Conservation (phyloP, 2,329 filamentous ascomycete species). For the Magnaporthiopsis incrustans region DNA sequence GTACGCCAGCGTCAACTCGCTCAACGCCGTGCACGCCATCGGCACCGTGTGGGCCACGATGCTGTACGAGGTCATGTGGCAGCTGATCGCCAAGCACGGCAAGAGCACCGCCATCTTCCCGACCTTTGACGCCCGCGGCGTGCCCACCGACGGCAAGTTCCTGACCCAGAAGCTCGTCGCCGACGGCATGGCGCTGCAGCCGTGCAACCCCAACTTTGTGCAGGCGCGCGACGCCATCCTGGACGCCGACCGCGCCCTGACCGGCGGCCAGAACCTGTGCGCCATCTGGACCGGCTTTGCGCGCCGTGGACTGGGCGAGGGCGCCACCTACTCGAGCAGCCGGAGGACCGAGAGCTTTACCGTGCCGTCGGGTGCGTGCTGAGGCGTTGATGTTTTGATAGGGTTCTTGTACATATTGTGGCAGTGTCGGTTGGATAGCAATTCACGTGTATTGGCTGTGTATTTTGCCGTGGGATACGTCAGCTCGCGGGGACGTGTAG, state of each 20-base stretch:
- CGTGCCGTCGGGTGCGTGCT: constrained; percentile 17
- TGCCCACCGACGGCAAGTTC: constrained; percentile 45
- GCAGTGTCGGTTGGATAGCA: too few relatives aligned
- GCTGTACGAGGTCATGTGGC: constrained; percentile 51
- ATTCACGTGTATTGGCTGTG: too few relatives aligned
- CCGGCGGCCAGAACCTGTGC: constrained; percentile 41
- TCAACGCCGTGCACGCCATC: constrained; percentile 35
- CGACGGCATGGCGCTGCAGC: constrained; percentile 45
- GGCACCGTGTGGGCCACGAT: constrained; percentile 45
- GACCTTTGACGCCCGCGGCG: constrained; percentile 29
- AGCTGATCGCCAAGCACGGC: constrained; percentile 47
- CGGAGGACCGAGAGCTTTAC: constrained; percentile 24
- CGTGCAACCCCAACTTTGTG: constrained; percentile 46
- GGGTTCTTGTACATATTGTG: too few relatives aligned
- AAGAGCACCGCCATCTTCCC: constrained; percentile 36
- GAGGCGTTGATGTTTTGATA: too few relatives aligned
- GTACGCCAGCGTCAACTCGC: constrained; percentile 34
- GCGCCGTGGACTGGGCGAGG: constrained; percentile 44
- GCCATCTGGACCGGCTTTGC: constrained; percentile 48
- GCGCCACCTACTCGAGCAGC: constrained; percentile 23
- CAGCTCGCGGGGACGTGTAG: too few relatives aligned
- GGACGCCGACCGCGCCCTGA: constrained; percentile 44
- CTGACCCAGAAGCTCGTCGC: constrained; percentile 44
- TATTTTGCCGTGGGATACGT: too few relatives aligned
- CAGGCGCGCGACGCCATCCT: constrained; percentile 46